Base-by-base conservation (phyloP, 1,139 yeast species). In the Petasospora fabianii region DNA sequence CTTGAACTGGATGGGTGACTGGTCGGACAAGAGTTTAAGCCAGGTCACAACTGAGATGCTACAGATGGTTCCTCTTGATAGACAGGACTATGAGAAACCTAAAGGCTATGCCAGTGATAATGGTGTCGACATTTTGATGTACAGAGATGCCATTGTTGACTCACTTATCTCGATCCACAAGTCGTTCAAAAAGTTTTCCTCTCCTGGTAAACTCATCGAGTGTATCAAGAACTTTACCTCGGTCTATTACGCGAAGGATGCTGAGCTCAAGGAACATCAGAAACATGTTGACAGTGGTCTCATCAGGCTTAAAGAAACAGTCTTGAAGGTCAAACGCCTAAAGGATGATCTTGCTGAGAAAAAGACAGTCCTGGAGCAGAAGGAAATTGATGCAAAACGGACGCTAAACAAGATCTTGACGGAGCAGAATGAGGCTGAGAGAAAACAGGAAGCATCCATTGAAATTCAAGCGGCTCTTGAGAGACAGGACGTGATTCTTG, bases 341-440 rank as follows among this genome's bases (percentile, higher is more conserved):
- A 76, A 78, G 39, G 60, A 64, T 7, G 66, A 69, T 1, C 63
- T 92, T 9, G 71, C 82, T 0, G 61, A 57, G 21, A 84, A 87
- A 56, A 73, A 76, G 44, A 51, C 48, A 1, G 65, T 62, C 21
- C 66, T 92, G 29, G 59, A 61, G 26, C 39, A 37, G 0, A 90
- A 88, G 48, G 86, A 84, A 46, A 55, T 59, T 14, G 85, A 83
- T 49, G 96, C 97, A 0, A 73, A 77, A 44, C 62, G 64, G 16
- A 84, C 86, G 72, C 69, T 92, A 37, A 77, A 80, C 50, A 76
- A 69, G 38, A 86, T 92, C 86, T 71, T 92, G n/a, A 65, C 73
- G 0, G 95, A 87, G 37, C 97, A 92, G 56, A 88, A 86, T 56
- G 96, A 88, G 54, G 94, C 97, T 0, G 97, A 92, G 58, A 67